Conservation (phyloP, 345 rosid genomes). For the Microthlaspi erraticum region DNA sequence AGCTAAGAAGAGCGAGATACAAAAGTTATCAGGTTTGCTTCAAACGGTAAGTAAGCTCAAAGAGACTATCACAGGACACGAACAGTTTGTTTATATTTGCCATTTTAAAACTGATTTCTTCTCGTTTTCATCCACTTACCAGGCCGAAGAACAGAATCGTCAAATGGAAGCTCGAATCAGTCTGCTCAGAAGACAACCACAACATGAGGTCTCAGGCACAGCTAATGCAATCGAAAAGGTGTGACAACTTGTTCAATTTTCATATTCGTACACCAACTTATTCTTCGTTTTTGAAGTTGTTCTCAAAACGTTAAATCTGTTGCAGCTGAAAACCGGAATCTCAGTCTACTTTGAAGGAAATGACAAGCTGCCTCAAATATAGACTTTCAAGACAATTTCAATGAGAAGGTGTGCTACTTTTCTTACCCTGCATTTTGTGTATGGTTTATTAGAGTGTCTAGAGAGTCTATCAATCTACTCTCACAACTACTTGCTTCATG, state of each 20-base stretch:
- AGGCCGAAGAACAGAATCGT: constrained; percentile 72
- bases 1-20: constrained; percentile 64
- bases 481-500: constrained; percentile 12
- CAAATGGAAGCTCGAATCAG: constrained; percentile 50
- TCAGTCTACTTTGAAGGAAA: constrained; percentile 38
- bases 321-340: constrained; percentile 54
- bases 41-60: constrained; percentile 54
- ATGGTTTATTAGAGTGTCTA: background rate
- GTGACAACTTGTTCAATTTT: background rate
- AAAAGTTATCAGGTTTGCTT: constrained; percentile 53
- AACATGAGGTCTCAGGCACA: constrained; percentile 44
- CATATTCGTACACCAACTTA: background rate
- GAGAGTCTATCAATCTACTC: background rate
- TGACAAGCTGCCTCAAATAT: constrained; percentile 33
- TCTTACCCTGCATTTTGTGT: constrained; percentile 10
- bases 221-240: constrained; percentile 56
- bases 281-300: background rate
- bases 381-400: constrained; percentile 6
- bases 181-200: constrained; percentile 51
- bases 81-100: constrained; percentile 3
- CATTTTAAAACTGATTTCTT: constrained; percentile 1
- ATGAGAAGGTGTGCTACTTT: constrained; percentile 10
- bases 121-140: constrained; percentile 1
- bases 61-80: constrained; percentile 2
- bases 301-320: constrained; percentile 12